Percentiles rank a stretch among this genome's conserved stretches.
phyloP scores from a whole-genome alignment of 148 eudicot genomes.

The Silene uniflora region DNA sequence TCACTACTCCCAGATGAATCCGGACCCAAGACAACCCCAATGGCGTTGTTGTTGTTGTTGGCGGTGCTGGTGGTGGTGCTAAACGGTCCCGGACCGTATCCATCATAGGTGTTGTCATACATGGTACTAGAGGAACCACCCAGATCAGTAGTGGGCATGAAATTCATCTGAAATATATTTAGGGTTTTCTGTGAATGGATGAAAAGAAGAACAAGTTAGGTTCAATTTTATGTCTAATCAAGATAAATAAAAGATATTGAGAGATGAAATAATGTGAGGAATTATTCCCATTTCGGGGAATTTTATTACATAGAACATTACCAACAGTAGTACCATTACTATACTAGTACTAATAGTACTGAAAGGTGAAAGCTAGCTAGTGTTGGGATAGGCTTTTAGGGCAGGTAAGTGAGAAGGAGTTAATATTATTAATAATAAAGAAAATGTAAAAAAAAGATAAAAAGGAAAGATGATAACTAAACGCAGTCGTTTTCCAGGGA shows the following conservation, averaged over 20 bases:
- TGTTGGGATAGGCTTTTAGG: conserved; percentile 10
- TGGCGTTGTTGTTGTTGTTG: not conserved
- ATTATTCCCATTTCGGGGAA: conserved; percentile 5
- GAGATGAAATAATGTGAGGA: not conserved
- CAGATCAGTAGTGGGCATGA: conserved; percentile 4
- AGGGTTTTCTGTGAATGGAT: conserved; percentile 6
- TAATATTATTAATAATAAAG: not conserved
- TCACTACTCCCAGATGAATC: not conserved
- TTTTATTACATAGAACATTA: not conserved
- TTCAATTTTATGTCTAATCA: not conserved
- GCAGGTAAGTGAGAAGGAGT: conserved; percentile 3
- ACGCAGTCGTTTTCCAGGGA: conserved; percentile 9
- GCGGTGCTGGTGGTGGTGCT: not conserved
- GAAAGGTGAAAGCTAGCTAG: not conserved
- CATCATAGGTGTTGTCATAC: not conserved
- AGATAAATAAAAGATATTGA: not conserved
- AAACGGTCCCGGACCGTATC: not conserved
- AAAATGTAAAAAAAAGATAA: not conserved
- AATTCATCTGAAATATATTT: conserved; percentile 19
- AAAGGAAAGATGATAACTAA: not conserved
- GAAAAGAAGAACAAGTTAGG: not conserved
- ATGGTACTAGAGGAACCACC: not conserved
- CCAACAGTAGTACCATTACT: conserved; percentile 12
- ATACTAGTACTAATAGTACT: not conserved
- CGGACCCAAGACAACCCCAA: not conserved